phyloP scores from a whole-genome alignment of 768 basidiomycete species.

The Amanita inopinata region DNA sequence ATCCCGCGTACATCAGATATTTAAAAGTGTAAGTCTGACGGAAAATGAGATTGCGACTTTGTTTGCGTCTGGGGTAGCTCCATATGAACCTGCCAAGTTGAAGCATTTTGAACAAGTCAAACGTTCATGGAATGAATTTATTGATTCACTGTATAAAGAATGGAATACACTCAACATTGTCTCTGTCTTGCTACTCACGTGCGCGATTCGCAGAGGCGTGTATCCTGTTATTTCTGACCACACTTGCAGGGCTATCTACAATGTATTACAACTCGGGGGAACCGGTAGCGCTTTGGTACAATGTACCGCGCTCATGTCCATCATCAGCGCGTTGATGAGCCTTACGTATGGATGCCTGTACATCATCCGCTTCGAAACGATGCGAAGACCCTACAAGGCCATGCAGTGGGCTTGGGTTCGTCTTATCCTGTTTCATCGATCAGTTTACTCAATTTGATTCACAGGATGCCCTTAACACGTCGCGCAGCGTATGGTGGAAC shows the following conservation, averaged over 20 bases:
- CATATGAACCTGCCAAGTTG: neutral
- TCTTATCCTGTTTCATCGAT: neutral
- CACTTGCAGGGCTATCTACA: neutral
- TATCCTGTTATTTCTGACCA: neutral
- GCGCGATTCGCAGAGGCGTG: neutral
- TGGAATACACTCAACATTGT: neutral
- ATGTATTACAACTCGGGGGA: neutral
- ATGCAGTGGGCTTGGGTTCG: constrained; percentile 2
- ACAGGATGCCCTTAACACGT: neutral
- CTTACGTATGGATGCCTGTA: constrained; percentile 2
- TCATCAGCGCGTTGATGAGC: constrained; percentile 3
- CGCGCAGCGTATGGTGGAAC: neutral
- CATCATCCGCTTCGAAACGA: neutral
- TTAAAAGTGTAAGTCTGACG: no score
- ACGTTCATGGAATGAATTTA: neutral
- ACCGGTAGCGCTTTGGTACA: neutral
- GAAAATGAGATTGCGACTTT: no score
- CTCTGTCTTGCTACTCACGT: neutral
- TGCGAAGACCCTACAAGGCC: constrained; percentile 3
- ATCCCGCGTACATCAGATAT: neutral
- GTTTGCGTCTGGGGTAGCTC: neutral
- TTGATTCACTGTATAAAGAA: neutral
- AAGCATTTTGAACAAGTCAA: neutral
- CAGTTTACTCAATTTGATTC: neutral
- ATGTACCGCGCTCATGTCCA: constrained; percentile 3